Evolutionary conservation across 1,284 basidiomycete species (phyloP).

Genomic region (Ceratobasidium sp.): DNA sequence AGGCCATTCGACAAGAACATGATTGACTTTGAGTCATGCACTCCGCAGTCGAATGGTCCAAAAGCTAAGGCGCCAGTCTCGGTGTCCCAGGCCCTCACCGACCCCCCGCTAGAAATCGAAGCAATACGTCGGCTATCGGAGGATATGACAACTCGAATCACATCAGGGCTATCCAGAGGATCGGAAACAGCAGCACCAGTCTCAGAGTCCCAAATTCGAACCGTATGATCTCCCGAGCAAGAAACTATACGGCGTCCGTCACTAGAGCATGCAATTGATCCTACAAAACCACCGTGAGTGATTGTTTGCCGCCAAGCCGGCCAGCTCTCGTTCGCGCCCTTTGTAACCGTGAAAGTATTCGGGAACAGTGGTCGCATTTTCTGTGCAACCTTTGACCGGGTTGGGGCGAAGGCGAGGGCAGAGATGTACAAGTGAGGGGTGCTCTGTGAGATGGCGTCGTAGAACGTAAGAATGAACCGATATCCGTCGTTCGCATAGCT

Average conservation of each 20-base stretch:
- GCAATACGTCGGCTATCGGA: conserved; percentile 22
- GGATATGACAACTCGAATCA: conserved; percentile 31
- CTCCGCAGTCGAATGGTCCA: conserved; percentile 13
- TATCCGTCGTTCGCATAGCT: conserved; percentile 20
- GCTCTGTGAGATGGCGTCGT: conserved; percentile 32
- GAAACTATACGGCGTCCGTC: conserved; percentile 29
- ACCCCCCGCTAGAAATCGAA: conserved; percentile 11
- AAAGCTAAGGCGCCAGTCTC: background rate
- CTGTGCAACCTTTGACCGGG: background rate
- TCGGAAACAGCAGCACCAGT: conserved; percentile 1
- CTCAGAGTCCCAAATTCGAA: conserved; percentile 38
- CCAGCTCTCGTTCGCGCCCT: background rate
- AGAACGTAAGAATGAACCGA: conserved; percentile 28
- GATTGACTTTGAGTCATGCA: background rate
- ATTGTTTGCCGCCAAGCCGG: background rate
- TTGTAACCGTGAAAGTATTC: background rate
- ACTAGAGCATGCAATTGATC: conserved; percentile 25
- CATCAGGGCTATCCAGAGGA: background rate
- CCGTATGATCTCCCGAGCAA: background rate
- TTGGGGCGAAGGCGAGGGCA: conserved; percentile 28
- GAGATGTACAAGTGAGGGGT: conserved; percentile 41
- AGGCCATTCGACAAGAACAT: conserved; percentile 33
- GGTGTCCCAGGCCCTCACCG: conserved; percentile 33
- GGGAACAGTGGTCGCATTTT: background rate
- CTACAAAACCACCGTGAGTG: background rate